These are phyloP conservation scores for Teratosphaeria zuluensis DNA, from an alignment of 2,329 filamentous ascomycete species.

Conservation along the genomic window DNA sequence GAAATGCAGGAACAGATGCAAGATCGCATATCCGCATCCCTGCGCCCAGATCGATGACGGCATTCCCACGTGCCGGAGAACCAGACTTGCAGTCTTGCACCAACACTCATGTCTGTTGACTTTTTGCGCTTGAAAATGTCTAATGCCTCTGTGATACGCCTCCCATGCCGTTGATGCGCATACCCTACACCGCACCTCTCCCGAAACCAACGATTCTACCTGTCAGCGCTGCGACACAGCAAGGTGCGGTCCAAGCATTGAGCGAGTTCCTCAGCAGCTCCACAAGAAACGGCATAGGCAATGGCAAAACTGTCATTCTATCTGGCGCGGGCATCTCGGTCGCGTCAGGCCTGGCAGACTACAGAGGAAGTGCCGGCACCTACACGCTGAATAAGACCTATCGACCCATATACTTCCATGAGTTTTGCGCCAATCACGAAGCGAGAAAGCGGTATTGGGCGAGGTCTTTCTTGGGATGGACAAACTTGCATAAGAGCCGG, in stretches of 20 bases:
- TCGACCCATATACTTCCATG: constrained; percentile 83
- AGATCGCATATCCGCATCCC: background rate
- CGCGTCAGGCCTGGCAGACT: constrained; percentile 85
- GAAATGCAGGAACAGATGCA: background rate
- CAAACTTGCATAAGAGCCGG: constrained; percentile 63
- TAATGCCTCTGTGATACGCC: background rate
- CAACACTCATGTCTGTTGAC: no score
- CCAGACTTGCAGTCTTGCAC: background rate
- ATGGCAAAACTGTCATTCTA: constrained; percentile 53
- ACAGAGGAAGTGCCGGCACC: constrained; percentile 79
- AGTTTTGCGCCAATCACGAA: constrained; percentile 75
- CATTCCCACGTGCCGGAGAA: background rate
- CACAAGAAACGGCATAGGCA: constrained; percentile 35
- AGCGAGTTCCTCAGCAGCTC: constrained; percentile 62
- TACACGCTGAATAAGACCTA: constrained; percentile 88
- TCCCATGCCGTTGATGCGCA: constrained; percentile 55
- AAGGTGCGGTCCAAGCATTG: constrained; percentile 69
- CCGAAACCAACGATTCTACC: constrained; percentile 68
- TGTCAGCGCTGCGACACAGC: constrained; percentile 55
- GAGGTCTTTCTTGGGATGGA: constrained; percentile 86
- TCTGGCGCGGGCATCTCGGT: constrained; percentile 90
- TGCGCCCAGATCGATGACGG: constrained; percentile 1
- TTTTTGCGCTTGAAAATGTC: background rate
- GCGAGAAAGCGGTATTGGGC: constrained; percentile 93
- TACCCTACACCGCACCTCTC: constrained; percentile 80